phyloP scores from a whole-genome alignment of 352 stramenopile genomes.

The Phytophthora nicotianae region DNA sequence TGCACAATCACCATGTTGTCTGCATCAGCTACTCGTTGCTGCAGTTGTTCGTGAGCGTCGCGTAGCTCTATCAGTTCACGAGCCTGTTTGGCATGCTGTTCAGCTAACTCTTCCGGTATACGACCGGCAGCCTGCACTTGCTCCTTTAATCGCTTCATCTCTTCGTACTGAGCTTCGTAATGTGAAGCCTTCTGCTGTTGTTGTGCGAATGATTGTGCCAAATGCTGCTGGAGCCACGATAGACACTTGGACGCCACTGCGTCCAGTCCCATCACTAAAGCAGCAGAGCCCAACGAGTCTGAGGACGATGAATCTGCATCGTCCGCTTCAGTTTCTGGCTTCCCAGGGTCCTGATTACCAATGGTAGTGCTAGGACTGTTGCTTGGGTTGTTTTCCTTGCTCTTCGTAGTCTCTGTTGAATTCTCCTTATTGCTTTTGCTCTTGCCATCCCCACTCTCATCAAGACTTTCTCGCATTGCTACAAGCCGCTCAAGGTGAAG shows the following conservation, averaged over 20 bases:
- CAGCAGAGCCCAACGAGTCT: conserved; percentile 15
- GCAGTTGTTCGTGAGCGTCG: conserved; percentile 31
- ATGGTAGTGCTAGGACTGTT: background rate
- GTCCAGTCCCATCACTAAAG: conserved; percentile 48
- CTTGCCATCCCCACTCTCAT: conserved; percentile 24
- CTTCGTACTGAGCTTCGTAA: conserved; percentile 53
- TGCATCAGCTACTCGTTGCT: conserved; percentile 17
- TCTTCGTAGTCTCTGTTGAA: background rate
- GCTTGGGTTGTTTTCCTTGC: conserved; percentile 2
- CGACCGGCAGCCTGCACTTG: conserved; percentile 31
- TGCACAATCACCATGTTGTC: conserved; percentile 26
- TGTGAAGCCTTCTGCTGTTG: conserved; percentile 51
- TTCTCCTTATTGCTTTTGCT: conserved; percentile 3
- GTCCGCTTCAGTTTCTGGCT: background rate
- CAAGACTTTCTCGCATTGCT: conserved; percentile 55
- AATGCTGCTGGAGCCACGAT: conserved; percentile 57
- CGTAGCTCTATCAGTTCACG: conserved; percentile 34
- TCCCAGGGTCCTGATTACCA: conserved; percentile 10
- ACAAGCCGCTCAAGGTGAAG: conserved; percentile 65
- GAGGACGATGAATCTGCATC: conserved; percentile 17
- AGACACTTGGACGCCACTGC: conserved; percentile 59
- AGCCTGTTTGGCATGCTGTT: conserved; percentile 39
- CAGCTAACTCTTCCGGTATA: conserved; percentile 25
- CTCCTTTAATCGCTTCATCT: conserved; percentile 48
- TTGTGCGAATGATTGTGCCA: conserved; percentile 47